Conservation (phyloP, 2,329 filamentous ascomycete genomes). For the Raffaelea albimanens region DNA sequence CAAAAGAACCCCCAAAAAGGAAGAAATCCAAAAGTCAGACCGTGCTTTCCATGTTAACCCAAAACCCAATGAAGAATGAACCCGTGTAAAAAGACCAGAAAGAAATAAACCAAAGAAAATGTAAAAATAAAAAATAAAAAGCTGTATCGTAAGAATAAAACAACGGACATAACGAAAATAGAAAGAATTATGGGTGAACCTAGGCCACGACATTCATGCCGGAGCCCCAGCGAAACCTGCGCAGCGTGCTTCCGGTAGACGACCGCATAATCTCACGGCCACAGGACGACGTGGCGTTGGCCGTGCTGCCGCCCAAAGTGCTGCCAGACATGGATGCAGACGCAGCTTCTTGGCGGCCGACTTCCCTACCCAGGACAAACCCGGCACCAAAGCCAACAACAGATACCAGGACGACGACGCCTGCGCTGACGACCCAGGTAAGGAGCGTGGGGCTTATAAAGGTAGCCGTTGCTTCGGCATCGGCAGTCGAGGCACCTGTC, state of each 20-base stretch:
- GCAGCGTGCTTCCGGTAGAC: slow-evolving; percentile 38
- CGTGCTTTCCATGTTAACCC: too few species aligned
- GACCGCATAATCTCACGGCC: slow-evolving; percentile 43
- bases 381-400: slow-evolving; percentile 62
- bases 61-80: not conserved
- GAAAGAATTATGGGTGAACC: not conserved
- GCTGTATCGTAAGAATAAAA: not conserved
- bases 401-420: slow-evolving; percentile 57
- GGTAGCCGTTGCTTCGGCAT: slow-evolving; percentile 21
- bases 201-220: slow-evolving; percentile 41
- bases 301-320: slow-evolving; percentile 33
- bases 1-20: not conserved
- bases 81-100: not conserved
- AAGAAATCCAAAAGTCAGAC: not conserved
- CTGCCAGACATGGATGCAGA: slow-evolving; percentile 28
- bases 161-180: not conserved
- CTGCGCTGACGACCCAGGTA: slow-evolving; percentile 57
- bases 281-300: slow-evolving; percentile 37
- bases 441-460: slow-evolving; percentile 50
- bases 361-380: slow-evolving; percentile 53
- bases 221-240: slow-evolving; percentile 43
- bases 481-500: slow-evolving; percentile 24
- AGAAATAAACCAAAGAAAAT: slow-evolving; percentile 1
- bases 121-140: slow-evolving; percentile 1
- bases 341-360: slow-evolving; percentile 51